Evolutionary conservation across 83 land plant genomes (phyloP).

Genomic region (Picea engelmannii): DNA sequence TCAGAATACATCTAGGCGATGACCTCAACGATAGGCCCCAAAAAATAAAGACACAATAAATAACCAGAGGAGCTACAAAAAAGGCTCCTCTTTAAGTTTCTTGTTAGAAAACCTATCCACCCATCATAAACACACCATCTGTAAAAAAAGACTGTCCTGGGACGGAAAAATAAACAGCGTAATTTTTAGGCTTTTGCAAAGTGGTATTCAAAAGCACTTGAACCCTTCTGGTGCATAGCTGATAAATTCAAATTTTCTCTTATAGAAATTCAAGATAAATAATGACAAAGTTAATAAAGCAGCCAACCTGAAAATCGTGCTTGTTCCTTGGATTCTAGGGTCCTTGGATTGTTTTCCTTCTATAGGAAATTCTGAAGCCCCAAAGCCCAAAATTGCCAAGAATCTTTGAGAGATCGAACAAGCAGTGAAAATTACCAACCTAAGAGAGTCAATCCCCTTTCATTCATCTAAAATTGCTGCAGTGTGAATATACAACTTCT

Average conservation of each 20-base stretch:
- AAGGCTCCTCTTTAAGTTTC: background rate
- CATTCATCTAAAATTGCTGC: no score
- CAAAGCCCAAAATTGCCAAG: no score
- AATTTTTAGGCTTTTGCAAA: background rate
- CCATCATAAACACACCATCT: background rate
- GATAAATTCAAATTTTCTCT: slow-evolving; percentile 1
- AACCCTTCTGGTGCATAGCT: slow-evolving; percentile 1
- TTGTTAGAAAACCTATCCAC: background rate
- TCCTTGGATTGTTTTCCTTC: background rate
- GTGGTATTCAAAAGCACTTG: slow-evolving; percentile 15
- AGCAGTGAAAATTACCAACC: no score
- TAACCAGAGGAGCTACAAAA: background rate
- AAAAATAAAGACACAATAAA: background rate
- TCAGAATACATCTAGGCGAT: background rate
- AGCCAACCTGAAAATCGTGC: background rate
- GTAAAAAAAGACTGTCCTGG: background rate
- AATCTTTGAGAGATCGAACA: no score
- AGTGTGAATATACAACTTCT: no score
- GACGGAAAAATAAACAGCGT: background rate
- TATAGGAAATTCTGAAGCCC: no score
- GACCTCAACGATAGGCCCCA: background rate
- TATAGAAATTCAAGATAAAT: background rate
- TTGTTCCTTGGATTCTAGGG: slow-evolving; percentile 1
- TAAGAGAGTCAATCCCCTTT: no score
- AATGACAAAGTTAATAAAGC: background rate